phyloP scores from a whole-genome alignment of 768 basidiomycete genomes.

The Serpula lacrymans region DNA sequence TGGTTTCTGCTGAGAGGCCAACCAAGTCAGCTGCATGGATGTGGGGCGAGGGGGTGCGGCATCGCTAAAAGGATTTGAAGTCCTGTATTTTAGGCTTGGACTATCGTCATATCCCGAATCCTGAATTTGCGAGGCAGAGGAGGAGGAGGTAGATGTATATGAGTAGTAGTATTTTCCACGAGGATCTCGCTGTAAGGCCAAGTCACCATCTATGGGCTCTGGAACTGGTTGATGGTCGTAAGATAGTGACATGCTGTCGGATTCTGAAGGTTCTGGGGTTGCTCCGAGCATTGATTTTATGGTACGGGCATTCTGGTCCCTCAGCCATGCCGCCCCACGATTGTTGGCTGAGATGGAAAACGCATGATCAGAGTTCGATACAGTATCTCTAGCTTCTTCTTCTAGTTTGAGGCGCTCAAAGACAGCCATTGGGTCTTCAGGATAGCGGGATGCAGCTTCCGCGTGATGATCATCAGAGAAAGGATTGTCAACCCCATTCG shows the following conservation, averaged over 20 bases:
- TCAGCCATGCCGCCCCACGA: constrained; percentile 77
- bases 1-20: constrained; percentile 49
- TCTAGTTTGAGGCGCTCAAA: constrained; percentile 56
- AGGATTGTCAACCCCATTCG: constrained; percentile 13
- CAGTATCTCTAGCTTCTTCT: constrained; percentile 31
- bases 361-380: constrained; percentile 27
- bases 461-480: constrained; percentile 27
- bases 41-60: constrained; percentile 44
- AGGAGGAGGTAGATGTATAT: constrained; percentile 52
- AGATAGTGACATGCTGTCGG: constrained; percentile 43
- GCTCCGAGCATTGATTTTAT: constrained; percentile 59
- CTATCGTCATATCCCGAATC: constrained; percentile 56
- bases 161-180: constrained; percentile 77
- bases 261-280: constrained; percentile 54
- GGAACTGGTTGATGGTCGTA: constrained; percentile 30
- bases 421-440: constrained; percentile 42
- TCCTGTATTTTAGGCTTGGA: constrained; percentile 31
- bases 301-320: constrained; percentile 72
- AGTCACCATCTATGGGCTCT: constrained; percentile 51
- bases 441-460: constrained; percentile 27
- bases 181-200: constrained; percentile 63
- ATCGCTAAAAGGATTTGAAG: too few relatives aligned
- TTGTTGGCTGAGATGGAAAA: constrained; percentile 49
- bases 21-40: constrained; percentile 65
- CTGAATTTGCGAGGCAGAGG: constrained; percentile 45